A percentile compares a stretch with the other conserved stretches of the same genome.
phyloP scores from a whole-genome alignment of 345 rosid genomes.

The Cardamine chenopodiifolia region DNA sequence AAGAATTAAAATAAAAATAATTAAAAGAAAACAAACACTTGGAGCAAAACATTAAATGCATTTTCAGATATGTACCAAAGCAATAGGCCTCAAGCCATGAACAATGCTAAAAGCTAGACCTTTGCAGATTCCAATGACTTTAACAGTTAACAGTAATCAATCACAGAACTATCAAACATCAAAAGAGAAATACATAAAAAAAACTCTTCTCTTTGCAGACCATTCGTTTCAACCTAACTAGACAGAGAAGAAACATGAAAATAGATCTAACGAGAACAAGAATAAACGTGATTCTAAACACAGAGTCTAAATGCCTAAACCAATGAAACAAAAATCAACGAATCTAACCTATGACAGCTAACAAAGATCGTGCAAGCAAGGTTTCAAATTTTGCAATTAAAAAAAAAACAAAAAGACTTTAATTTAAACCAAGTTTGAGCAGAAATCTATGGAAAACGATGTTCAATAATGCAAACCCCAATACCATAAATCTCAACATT shows the following conservation, averaged over 20 bases:
- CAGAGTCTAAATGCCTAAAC: neutral
- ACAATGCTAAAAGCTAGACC: conserved; percentile 31
- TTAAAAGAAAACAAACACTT: conserved; percentile 17
- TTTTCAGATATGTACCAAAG: conserved; percentile 26
- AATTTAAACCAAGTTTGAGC: conserved; percentile 11
- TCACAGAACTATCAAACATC: conserved; percentile 37
- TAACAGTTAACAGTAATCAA: conserved; percentile 29
- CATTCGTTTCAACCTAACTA: conserved; percentile 23
- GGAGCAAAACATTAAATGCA: conserved; percentile 33
- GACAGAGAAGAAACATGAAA: conserved; percentile 8
- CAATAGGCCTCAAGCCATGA: conserved; percentile 31
- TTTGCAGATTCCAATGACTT: conserved; percentile 26
- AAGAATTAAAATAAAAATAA: conserved; percentile 2
- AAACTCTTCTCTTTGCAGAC: neutral
- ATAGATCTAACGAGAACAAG: conserved; percentile 25
- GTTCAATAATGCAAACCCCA: conserved; percentile 17
- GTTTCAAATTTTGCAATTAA: neutral
- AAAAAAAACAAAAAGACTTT: neutral
- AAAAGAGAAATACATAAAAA: conserved; percentile 1
- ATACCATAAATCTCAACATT: conserved; percentile 23
- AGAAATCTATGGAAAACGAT: neutral
- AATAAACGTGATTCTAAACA: neutral
- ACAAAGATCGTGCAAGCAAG: conserved; percentile 28
- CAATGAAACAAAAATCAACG: neutral
- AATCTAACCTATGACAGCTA: conserved; percentile 18